Conservation (phyloP, 108 stramenopile genomes). For the Cyclotella atomus region DNA sequence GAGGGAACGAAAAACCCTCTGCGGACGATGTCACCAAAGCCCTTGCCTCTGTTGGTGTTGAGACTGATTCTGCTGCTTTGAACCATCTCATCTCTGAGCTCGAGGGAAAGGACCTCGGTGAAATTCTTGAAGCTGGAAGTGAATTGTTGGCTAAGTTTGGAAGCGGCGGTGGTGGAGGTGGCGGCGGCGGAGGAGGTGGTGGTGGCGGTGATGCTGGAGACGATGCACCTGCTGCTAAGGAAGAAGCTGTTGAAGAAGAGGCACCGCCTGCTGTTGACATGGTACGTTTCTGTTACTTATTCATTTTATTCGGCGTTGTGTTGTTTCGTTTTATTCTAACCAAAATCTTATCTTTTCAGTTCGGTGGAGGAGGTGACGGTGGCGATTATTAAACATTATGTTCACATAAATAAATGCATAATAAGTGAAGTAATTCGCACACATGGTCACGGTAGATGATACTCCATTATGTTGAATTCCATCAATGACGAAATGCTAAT, state of each 20-base stretch:
- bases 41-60: conserved; percentile 89
- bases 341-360: conserved; percentile 5
- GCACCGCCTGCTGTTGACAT: conserved; percentile 68
- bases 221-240: conserved; percentile 56
- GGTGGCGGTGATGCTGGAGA: conserved; percentile 67
- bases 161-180: conserved; percentile 93
- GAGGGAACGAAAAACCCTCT: conserved; percentile 93
- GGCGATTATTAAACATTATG: conserved; percentile 73
- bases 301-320: no score
- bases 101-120: conserved; percentile 94
- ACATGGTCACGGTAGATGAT: not conserved
- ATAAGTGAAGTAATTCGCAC: not conserved
- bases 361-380: conserved; percentile 70
- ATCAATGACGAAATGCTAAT: no score
- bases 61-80: conserved; percentile 80
- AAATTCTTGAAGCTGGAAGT: conserved; percentile 85
- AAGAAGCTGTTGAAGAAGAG: conserved; percentile 78
- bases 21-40: conserved; percentile 94
- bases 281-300: not conserved
- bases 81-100: conserved; percentile 77
- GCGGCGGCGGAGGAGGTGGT: conserved; percentile 63
- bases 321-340: no score
- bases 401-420: conserved; percentile 5
- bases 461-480: no score
- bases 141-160: conserved; percentile 92